Evolutionary conservation across 768 basidiomycete genomes (phyloP).

Genomic region (Cyclocybe cylindracea): DNA sequence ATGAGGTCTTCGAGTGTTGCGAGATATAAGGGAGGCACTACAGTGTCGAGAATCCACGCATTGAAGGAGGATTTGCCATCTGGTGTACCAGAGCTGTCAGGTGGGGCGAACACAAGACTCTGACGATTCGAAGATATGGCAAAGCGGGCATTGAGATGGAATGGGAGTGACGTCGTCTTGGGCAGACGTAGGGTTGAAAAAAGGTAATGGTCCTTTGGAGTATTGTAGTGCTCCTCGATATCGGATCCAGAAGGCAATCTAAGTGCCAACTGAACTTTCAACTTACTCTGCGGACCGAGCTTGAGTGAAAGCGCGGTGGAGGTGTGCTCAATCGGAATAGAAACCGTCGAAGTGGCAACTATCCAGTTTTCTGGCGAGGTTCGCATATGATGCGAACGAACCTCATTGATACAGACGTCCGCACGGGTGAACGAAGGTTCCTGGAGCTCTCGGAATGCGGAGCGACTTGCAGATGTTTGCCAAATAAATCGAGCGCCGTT

Average conservation of each 20-base stretch:
- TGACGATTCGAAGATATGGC: slow-evolving; percentile 45
- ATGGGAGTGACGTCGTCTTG: slow-evolving; percentile 35
- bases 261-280: slow-evolving; percentile 15
- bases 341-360: slow-evolving; percentile 5
- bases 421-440: neutral
- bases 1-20: slow-evolving; percentile 30
- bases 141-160: slow-evolving; percentile 47
- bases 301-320: slow-evolving; percentile 11
- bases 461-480: neutral
- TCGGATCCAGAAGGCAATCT: too few relatives aligned
- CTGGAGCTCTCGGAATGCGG: neutral
- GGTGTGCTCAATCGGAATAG: slow-evolving; percentile 6
- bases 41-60: slow-evolving; percentile 36
- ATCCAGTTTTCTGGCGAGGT: slow-evolving; percentile 10
- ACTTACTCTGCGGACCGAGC: neutral
- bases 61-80: slow-evolving; percentile 38
- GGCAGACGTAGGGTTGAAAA: slow-evolving; percentile 47
- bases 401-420: neutral
- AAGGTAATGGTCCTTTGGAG: slow-evolving; percentile 15
- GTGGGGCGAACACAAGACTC: slow-evolving; percentile 38
- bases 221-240: neutral
- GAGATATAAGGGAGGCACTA: slow-evolving; percentile 38
- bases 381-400: neutral
- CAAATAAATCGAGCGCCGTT: neutral
- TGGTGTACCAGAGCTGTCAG: slow-evolving; percentile 10